Percentiles rank a stretch among this genome's conserved stretches.
phyloP scores from a whole-genome alignment of 2,329 filamentous ascomycete genomes.

The Aspergillus sp. region DNA sequence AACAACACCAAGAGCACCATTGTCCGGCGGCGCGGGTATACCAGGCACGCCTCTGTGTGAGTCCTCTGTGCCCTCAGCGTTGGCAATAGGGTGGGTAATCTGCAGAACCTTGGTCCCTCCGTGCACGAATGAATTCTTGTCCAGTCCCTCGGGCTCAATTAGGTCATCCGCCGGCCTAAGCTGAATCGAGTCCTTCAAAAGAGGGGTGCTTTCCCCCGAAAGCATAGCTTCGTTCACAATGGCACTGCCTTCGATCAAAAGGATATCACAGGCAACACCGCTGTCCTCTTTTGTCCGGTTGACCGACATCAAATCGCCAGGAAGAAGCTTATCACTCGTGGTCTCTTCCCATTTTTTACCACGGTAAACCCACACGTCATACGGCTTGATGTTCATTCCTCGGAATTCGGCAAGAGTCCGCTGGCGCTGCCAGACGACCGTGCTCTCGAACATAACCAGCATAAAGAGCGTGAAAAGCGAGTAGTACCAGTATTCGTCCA shows the following conservation, averaged over 20 bases:
- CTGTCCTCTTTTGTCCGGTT: constrained; percentile 92
- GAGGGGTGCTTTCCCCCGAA: constrained; percentile 92
- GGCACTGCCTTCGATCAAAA: constrained; percentile 85
- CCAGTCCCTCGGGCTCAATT: constrained; percentile 81
- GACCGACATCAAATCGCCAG: constrained; percentile 87
- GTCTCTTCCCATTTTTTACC: constrained; percentile 81
- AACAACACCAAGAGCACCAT: constrained; percentile 86
- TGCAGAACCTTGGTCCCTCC: constrained; percentile 97
- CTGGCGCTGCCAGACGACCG: constrained; percentile 98
- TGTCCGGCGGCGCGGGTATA: constrained; percentile 77
- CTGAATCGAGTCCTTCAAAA: constrained; percentile 92
- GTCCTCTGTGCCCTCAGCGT: constrained; percentile 51
- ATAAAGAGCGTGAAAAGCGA: constrained; percentile 98
- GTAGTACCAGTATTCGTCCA: constrained; percentile 99
- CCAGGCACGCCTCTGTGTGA: constrained; percentile 51
- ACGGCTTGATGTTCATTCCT: constrained; percentile 98
- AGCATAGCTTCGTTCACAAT: constrained; percentile 99
- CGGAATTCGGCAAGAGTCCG: constrained; percentile 92
- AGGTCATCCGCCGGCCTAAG: constrained; percentile 71
- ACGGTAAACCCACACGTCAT: constrained; percentile 85
- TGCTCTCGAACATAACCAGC: constrained; percentile 95
- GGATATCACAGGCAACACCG: constrained; percentile 94
- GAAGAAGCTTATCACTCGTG: constrained; percentile 82
- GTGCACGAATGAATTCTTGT: constrained; percentile 95
- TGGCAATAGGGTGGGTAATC: constrained; percentile 75